phyloP scores from a whole-genome alignment of 2,329 filamentous ascomycete species.

The Verticillium klebahnii region DNA sequence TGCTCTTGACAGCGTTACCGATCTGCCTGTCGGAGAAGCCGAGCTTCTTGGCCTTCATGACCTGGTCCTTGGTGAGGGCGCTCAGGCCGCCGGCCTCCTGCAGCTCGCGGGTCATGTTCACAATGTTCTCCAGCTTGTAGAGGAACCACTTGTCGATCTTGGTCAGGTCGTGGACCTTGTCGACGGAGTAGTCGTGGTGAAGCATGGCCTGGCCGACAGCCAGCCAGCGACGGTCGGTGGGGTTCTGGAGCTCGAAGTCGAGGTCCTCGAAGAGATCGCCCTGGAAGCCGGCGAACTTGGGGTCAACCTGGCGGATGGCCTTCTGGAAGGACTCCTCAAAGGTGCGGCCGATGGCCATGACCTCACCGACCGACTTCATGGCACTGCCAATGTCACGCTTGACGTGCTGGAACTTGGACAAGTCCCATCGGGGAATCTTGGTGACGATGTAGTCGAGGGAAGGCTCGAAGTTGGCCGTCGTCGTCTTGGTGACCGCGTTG shows the following conservation, averaged over 20 bases:
- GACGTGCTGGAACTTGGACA: conserved; percentile 98
- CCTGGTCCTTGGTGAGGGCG: conserved; percentile 80
- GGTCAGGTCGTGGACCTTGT: conserved; percentile 85
- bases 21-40: conserved; percentile 98
- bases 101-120: conserved; percentile 82
- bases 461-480: conserved; percentile 97
- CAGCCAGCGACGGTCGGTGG: conserved; percentile 94
- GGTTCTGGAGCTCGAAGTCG: conserved; percentile 84
- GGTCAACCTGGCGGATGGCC: conserved; percentile 95
- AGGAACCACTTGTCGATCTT: conserved; percentile 99
- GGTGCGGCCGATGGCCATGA: conserved; percentile 98
- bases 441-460: conserved; percentile 97
- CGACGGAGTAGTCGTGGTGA: conserved; percentile 91
- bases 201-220: conserved; percentile 97
- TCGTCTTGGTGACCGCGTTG: conserved; percentile 97
- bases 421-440: conserved; percentile 97
- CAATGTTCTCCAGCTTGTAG: conserved; percentile 96
- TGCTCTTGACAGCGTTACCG: conserved; percentile 74
- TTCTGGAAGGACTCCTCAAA: conserved; percentile 99
- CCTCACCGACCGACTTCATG: conserved; percentile 99
- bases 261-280: conserved; percentile 92
- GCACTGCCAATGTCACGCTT: conserved; percentile 95
- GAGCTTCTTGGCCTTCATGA: conserved; percentile 92
- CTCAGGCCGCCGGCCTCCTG: conserved; percentile 78
- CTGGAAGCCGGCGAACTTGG: conserved; percentile 87